These are phyloP conservation scores for Leccinum uliginosum DNA, from an alignment of 768 basidiomycete species.

Conservation along the genomic window DNA sequence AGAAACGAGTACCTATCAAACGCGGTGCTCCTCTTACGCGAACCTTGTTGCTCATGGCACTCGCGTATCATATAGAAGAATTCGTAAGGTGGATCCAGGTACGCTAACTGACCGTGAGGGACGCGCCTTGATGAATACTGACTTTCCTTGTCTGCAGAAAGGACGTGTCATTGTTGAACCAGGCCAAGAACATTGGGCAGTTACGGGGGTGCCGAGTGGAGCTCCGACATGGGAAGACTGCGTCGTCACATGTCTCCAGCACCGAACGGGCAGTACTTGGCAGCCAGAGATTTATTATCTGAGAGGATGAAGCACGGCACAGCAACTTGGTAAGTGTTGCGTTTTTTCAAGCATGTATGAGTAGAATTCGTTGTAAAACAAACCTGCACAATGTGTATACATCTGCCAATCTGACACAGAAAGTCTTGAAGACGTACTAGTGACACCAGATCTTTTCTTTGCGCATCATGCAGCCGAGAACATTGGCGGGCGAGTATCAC, in stretches of 20 bases:
- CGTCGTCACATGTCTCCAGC: slow-evolving; percentile 36
- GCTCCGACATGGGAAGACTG: slow-evolving; percentile 27
- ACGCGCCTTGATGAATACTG: neutral
- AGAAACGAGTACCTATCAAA: slow-evolving; percentile 36
- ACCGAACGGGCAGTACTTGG: slow-evolving; percentile 40
- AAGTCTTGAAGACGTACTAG: slow-evolving; percentile 5
- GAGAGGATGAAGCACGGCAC: slow-evolving; percentile 8
- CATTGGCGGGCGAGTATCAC: neutral
- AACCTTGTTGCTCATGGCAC: slow-evolving; percentile 27
- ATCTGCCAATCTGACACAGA: neutral
- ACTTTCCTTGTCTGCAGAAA: slow-evolving; percentile 14
- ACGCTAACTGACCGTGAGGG: slow-evolving; percentile 3
- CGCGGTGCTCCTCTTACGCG: slow-evolving; percentile 29
- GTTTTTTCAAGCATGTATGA: slow-evolving; percentile 6
- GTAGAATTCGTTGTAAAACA: slow-evolving; percentile 6
- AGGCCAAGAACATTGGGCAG: slow-evolving; percentile 37
- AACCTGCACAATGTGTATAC: slow-evolving; percentile 10
- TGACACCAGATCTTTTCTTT: neutral
- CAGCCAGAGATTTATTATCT: slow-evolving; percentile 38
- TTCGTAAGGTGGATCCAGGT: slow-evolving; percentile 32
- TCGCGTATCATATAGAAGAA: slow-evolving; percentile 30
- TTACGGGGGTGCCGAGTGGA: slow-evolving; percentile 23
- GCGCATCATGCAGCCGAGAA: neutral
- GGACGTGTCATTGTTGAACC: slow-evolving; percentile 28
- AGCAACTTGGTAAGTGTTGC: slow-evolving; percentile 1